phyloP scores from a whole-genome alignment of 139 green algal species.

The Mesotaenium endlicherianum region DNA sequence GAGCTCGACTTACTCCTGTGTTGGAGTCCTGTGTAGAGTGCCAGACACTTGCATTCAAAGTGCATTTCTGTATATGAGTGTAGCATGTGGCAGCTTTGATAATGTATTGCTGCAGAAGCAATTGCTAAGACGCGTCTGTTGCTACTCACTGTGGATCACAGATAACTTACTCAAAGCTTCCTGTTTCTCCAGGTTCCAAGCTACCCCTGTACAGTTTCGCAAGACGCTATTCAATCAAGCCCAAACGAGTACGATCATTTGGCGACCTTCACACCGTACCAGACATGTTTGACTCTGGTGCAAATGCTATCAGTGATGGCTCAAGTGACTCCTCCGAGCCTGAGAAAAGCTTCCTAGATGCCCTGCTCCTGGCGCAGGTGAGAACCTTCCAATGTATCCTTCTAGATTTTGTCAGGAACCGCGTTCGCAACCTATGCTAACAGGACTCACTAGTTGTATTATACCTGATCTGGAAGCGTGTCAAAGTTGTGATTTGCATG shows the following conservation, averaged over 20 bases:
- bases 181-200: constrained; percentile 19
- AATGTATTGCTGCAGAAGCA: neutral
- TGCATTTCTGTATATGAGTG: neutral
- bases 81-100: neutral
- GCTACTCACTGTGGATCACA: too few species aligned
- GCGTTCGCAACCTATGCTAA: too few species aligned
- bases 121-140: too few species aligned
- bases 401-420: too few species aligned
- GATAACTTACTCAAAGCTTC: too few species aligned
- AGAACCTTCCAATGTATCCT: too few species aligned
- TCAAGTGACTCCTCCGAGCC: neutral
- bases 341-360: constrained; percentile 35
- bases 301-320: neutral
- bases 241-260: constrained; percentile 33
- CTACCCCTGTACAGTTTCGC: constrained; percentile 33
- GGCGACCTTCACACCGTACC: constrained; percentile 24
- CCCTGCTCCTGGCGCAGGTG: constrained; percentile 27
- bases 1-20: neutral
- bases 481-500: too few species aligned
- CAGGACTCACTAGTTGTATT: too few species aligned
- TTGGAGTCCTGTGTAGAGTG: neutral
- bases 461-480: too few species aligned
- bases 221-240: constrained; percentile 15
- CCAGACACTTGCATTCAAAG: neutral
- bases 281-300: neutral